A percentile compares a stretch with the other conserved stretches of the same genome.
These are phyloP conservation scores for Plasmodium reichenowi DNA, from an alignment of 169 alveolate species.

Conservation along the genomic window DNA sequence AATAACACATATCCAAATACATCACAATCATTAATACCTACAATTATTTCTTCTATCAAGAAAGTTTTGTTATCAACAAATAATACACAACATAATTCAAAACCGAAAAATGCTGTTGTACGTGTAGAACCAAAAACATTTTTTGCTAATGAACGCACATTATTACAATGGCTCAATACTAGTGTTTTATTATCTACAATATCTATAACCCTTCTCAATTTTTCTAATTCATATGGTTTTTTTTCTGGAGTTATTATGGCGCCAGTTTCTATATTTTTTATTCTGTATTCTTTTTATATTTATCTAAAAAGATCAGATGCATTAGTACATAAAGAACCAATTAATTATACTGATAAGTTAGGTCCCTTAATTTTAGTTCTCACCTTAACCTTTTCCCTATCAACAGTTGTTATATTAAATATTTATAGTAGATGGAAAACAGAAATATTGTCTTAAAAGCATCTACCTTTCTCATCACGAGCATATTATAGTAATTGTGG, in stretches of 20 bases:
- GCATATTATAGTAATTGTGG: too few relatives aligned
- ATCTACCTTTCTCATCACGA: too few relatives aligned
- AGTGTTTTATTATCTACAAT: conserved; percentile 85
- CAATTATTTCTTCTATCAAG: conserved; percentile 30
- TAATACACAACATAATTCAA: conserved; percentile 12
- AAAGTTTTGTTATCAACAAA: conserved; percentile 12
- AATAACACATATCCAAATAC: conserved; percentile 4
- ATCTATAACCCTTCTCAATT: conserved; percentile 83
- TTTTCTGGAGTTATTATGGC: conserved; percentile 86
- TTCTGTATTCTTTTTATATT: conserved; percentile 83
- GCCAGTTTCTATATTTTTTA: conserved; percentile 86
- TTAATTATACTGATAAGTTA: conserved; percentile 82
- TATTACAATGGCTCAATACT: conserved; percentile 86
- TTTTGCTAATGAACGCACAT: conserved; percentile 87
- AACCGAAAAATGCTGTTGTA: conserved; percentile 78
- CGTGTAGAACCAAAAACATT: conserved; percentile 89
- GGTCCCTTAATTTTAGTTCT: conserved; percentile 83
- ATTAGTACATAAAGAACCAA: conserved; percentile 84
- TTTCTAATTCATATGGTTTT: conserved; percentile 82
- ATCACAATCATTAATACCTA: conserved; percentile 12
- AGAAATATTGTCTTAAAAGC: background rate
- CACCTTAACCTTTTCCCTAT: conserved; percentile 71
- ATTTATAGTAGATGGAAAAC: conserved; percentile 57
- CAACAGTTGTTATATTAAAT: conserved; percentile 77
- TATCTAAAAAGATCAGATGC: conserved; percentile 84